Base-by-base conservation (phyloP, 805 yeast genomes). In the Metschnikowia cerradonensis region DNA sequence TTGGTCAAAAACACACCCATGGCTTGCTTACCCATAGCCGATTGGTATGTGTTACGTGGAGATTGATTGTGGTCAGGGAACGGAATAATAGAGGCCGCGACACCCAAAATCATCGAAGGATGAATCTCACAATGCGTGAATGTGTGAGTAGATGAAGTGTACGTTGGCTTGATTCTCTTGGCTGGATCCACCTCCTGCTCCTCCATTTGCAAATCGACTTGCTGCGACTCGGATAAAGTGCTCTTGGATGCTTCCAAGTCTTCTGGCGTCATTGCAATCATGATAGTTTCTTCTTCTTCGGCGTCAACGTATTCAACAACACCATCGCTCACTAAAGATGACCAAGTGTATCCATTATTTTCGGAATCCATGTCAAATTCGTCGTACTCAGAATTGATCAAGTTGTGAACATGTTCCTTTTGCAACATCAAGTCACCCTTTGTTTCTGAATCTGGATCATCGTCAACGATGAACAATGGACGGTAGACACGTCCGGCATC, bases 11-110 rank as follows among this genome's bases (percentile, higher is more conserved):
- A 92, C 8, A 94, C 98, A 67, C 99, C 99, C 99, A 94, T 94
- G 51, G 99, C 99, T 75, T 94, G 99, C 72, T 94, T 94, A 83
- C 99, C 99, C 99, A 94, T 94, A 57, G 99, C 99, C 67, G 97
- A 91, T 76, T 94, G 99, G 72, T 94, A 94, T 3, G 99, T 94
- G 67, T 94, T 94, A 84, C 99, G 92, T 53, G 99, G 99, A 53
- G 97, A 91, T 77, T 94, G 99, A 71, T 94, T 94, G 72, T 94
- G 99, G 74, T 94, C 99, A 13, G 99, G 99, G 88, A 94, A 94
- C 17, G 99, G 99, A 79, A 94, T 94, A 67, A 94, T 90, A 30
- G 96, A 89, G 4, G 99, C 99, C 42, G 97, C 96, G 58, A 94
- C 97, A 71, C 99, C 99, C 54, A 94, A 78, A 70, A 94, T 92